Evolutionary conservation across 2,329 filamentous ascomycete species (phyloP), one percentile per base, ranked within the genome.

Genomic region (Alternaria sp.): DNA sequence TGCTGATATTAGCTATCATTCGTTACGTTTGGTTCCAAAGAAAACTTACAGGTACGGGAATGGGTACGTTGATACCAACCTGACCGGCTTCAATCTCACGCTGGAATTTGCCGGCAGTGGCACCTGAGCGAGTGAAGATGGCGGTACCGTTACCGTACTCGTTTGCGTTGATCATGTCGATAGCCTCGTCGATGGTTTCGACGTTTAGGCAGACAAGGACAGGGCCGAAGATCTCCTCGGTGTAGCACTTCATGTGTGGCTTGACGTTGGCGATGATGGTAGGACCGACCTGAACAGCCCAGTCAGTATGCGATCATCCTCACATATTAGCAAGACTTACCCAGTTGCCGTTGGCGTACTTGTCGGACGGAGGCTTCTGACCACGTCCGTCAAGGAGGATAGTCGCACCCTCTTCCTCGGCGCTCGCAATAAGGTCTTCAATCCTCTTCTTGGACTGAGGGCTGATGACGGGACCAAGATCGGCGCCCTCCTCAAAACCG

Each of bases 61-160:
- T 93, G 19, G 91, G 91, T 11, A 94, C 91, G 73, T 96, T 96
- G 83, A 96, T 91, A 52, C 92, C 92, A 12, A 96, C 90, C 84
- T 96, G 92, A 23, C 92, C 92, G 57, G 92, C 91, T 83, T 96
- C 91, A 73, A 96, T 93, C 77, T 91, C 88, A 76, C 89, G 88
- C 75, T 93, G 90, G 87, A 95, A 96, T 23, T 86, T 86, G 76
- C 90, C 89, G 44, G 92, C 93, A 13, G 91, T 93, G 7, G 92
- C 84, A 21, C 92, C 92, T 19, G 88, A 92, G 67, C 87, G 86
- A 13, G 92, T 96, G 84, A 96, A 96, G 83, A 96, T 92, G 73
- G 93, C 92, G 11, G 90, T 90, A 69, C 92, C 92, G 83, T 96
- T 96, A 71, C 92, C 92, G 80, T 96, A 96, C 81, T 93, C 91